Base-by-base conservation (phyloP, 306 rosid genomes). In the Fagus crenata region DNA sequence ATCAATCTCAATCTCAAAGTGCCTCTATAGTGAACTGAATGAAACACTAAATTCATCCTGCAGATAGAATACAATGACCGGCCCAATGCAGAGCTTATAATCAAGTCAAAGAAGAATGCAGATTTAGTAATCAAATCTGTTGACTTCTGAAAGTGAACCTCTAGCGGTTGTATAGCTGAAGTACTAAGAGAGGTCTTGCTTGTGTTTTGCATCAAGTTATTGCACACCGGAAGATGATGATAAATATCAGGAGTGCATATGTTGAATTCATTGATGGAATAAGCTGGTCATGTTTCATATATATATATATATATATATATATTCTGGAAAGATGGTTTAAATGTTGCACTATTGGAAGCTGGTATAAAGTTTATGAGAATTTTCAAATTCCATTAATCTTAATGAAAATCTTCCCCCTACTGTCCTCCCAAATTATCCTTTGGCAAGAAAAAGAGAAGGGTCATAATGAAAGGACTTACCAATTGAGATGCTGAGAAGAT, bases 61-160 rank as follows among this genome's bases (percentile, higher is more conserved):
- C 96, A 95, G 98, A 63, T 92, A 69, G 93, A 92, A 74, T 71
- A 92, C 89, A 92, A 95, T 40, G 96, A 95, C 85, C 78, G 91
- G 83, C 90, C 91, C 11, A 94, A 94, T 68, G 96, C 93, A 3
- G 90, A 89, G 85, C 89, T 86, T 63, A 80, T 95, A 75, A 80
- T 86, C 81, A 90, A 92, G 87, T 90, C 93, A 63, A 92, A 88
- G 90, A 87, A 76, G 83, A 92, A 90, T 69, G 94, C 92, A 40
- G 87, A 92, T 85, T 43, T 90, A 74, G 75, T 92, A 64, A 90
- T 94, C 67, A 84, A 84, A 74, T 94, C 97, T 4, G 78, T 94
- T 61, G 96, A 92, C 81, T 82, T 84, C 78, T 92, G 83, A 90
- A 69, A 53, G 54, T 7, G 69, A 75, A 76, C n/a, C 71, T 51